phyloP scores from a whole-genome alignment of 768 basidiomycete species.

The Royoungia palumana region DNA sequence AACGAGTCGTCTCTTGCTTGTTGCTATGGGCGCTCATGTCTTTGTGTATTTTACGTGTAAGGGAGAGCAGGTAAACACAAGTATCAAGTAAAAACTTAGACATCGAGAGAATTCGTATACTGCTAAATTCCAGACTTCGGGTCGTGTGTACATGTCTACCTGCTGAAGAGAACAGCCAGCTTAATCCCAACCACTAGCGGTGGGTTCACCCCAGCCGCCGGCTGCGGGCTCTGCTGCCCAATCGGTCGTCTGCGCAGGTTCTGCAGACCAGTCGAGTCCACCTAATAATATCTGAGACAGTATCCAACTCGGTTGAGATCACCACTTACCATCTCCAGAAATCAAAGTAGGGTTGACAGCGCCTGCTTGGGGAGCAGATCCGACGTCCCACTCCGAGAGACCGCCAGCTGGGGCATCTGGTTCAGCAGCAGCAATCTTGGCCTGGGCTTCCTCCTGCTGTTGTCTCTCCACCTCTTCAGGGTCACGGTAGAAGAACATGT shows the following conservation, averaged over 20 bases:
- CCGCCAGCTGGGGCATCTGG: conserved; percentile 53
- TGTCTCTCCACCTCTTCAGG: conserved; percentile 99
- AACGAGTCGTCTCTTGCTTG: too few species aligned
- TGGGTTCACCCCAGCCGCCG: conserved; percentile 36
- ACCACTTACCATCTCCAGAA: conserved; percentile 48
- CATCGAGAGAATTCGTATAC: conserved; percentile 17
- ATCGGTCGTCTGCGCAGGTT: conserved; percentile 58
- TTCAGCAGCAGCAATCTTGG: conserved; percentile 64
- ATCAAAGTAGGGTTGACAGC: conserved; percentile 77
- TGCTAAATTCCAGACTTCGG: conserved; percentile 3
- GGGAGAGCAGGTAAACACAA: conserved; percentile 13
- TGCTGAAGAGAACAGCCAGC: neutral
- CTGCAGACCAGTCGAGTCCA: conserved; percentile 84
- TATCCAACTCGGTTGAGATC: neutral
- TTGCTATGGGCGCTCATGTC: conserved; percentile 5
- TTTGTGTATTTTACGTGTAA: conserved; percentile 16
- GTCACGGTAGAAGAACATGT: conserved; percentile 99
- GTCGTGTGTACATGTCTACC: conserved; percentile 1
- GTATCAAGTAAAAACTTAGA: conserved; percentile 17
- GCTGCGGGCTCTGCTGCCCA: conserved; percentile 80
- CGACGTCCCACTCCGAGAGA: conserved; percentile 69
- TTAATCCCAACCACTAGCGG: conserved; percentile 31
- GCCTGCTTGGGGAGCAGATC: conserved; percentile 64
- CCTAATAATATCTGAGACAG: conserved; percentile 33
- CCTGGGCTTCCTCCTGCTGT: conserved; percentile 88